Conservation (phyloP, 2,329 filamentous ascomycete species). For the Onygenales sp. region DNA sequence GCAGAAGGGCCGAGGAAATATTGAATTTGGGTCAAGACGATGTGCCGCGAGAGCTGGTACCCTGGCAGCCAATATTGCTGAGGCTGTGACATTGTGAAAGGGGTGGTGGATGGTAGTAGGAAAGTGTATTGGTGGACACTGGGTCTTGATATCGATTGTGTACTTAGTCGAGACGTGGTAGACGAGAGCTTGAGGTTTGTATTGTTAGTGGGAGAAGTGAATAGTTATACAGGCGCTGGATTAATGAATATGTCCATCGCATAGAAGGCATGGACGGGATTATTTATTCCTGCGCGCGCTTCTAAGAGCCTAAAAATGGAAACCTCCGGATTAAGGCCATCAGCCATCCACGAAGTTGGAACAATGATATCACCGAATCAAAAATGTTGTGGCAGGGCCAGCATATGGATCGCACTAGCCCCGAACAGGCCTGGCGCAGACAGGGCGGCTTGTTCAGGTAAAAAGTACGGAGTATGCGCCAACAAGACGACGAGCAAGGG, state of each 20-base stretch:
- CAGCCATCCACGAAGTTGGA: too few species aligned
- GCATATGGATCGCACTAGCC: not conserved
- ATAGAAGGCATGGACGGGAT: not conserved
- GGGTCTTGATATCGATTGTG: conserved; percentile 1
- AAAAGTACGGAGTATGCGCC: too few species aligned
- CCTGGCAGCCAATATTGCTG: conserved; percentile 42
- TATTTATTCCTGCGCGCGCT: not conserved
- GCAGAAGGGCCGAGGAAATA: conserved; percentile 40
- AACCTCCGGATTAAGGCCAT: too few species aligned
- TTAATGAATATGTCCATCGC: too few species aligned
- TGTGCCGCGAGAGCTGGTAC: conserved; percentile 39
- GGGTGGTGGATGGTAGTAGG: not conserved
- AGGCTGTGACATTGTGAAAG: conserved; percentile 24
- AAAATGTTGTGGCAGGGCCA: too few species aligned
- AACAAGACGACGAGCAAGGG: not conserved
- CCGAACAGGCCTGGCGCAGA: not conserved
- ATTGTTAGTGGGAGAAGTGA: too few species aligned
- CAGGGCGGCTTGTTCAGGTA: too few species aligned
- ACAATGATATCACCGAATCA: too few species aligned
- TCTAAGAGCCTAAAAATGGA: too few species aligned
- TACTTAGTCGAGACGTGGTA: too few species aligned
- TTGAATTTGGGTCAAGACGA: conserved; percentile 40
- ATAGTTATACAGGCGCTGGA: too few species aligned
- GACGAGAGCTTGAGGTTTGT: too few species aligned
- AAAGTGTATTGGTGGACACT: not conserved